Evolutionary conservation across 768 basidiomycete species (phyloP).

Genomic region (Agrocybe pediades): DNA sequence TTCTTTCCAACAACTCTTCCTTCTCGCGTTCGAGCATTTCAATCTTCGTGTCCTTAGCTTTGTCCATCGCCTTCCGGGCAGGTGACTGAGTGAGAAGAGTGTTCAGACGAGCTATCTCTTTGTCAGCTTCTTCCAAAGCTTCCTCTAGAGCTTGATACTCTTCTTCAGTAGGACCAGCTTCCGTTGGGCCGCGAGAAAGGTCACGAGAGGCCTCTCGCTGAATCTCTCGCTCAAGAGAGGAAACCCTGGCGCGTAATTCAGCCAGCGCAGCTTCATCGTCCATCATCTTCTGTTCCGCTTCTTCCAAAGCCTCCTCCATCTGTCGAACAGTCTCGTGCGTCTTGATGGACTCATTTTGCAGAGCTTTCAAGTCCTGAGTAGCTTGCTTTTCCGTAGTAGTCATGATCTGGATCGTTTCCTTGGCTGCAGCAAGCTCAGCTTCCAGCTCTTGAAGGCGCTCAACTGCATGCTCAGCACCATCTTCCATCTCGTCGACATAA

Average conservation of each 20-base stretch:
- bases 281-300: constrained; percentile 70
- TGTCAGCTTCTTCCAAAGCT: constrained; percentile 77
- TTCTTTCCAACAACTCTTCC: constrained; percentile 72
- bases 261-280: constrained; percentile 58
- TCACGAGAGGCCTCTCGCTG: constrained; percentile 29
- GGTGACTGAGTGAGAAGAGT: constrained; percentile 71
- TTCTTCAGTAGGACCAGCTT: constrained; percentile 42
- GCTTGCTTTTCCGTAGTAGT: constrained; percentile 48
- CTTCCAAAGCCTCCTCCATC: constrained; percentile 77
- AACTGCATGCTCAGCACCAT: constrained; percentile 51
- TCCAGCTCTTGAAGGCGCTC: constrained; percentile 61
- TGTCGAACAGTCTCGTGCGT: constrained; percentile 61
- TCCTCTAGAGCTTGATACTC: constrained; percentile 70
- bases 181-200: constrained; percentile 26
- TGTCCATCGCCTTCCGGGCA: constrained; percentile 75
- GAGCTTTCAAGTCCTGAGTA: constrained; percentile 47
- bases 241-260: constrained; percentile 51
- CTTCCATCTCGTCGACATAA: constrained; percentile 62
- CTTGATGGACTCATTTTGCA: constrained; percentile 54
- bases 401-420: constrained; percentile 46
- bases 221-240: constrained; percentile 59
- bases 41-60: constrained; percentile 74
- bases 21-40: constrained; percentile 77
- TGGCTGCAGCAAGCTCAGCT: constrained; percentile 47
- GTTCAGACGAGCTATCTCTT: constrained; percentile 72